Conservation (phyloP, 1,284 basidiomycete genomes). For the Ustilago hordei region DNA sequence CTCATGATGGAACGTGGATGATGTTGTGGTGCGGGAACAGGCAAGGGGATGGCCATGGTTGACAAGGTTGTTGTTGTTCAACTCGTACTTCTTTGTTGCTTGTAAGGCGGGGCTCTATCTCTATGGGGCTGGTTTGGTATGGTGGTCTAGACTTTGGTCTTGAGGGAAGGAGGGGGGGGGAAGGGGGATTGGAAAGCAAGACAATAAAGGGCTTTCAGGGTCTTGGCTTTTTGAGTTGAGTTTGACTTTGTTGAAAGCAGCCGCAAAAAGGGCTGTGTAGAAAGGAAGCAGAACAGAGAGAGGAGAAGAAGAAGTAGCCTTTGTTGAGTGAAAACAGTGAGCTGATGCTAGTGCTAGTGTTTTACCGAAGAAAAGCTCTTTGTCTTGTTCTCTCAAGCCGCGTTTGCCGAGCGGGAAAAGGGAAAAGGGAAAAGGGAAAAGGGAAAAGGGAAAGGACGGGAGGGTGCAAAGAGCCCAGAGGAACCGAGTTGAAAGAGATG, state of each 20-base stretch:
- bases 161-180: not conserved
- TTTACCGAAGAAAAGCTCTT: not conserved
- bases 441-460: not conserved
- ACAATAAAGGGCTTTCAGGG: not conserved
- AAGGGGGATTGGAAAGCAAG: not conserved
- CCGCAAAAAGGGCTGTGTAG: not conserved
- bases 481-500: not conserved
- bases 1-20: slow-evolving; percentile 16
- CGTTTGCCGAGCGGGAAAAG: not conserved
- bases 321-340: not conserved
- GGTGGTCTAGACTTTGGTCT: not conserved
- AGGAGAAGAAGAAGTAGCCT: not conserved
- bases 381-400: not conserved
- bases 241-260: not conserved
- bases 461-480: slow-evolving; percentile 1
- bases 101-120: not conserved
- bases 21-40: slow-evolving; percentile 18
- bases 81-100: not conserved
- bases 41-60: slow-evolving; percentile 43
- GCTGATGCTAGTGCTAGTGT: not conserved
- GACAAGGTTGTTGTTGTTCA: not conserved
- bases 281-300: not conserved
- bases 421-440: not conserved
- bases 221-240: slow-evolving; percentile 7
- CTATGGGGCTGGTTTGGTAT: not conserved